phyloP scores from a whole-genome alignment of 768 basidiomycete species.

The Tricholoma saponaceum region DNA sequence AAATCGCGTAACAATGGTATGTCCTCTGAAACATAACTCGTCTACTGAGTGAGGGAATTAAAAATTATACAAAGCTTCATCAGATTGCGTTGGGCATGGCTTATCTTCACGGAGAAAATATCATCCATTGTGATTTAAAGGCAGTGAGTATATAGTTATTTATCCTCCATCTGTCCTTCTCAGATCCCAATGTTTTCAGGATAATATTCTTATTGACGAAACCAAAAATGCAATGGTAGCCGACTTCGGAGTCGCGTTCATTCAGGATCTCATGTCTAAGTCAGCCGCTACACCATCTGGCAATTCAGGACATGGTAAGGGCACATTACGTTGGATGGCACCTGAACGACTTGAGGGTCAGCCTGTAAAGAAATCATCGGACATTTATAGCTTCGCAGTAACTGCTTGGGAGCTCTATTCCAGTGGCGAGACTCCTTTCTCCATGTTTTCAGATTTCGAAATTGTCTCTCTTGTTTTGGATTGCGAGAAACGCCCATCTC shows the following conservation, averaged over 20 bases:
- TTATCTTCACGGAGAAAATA: constrained; percentile 19
- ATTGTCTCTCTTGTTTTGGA: constrained; percentile 14
- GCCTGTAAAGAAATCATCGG: constrained; percentile 31
- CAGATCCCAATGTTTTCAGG: constrained; percentile 20
- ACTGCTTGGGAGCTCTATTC: constrained; percentile 43
- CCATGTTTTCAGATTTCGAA: constrained; percentile 11
- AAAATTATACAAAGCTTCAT: constrained; percentile 10
- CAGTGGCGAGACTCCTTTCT: constrained; percentile 21
- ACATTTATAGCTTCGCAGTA: constrained; percentile 32
- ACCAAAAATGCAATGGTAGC: constrained; percentile 35
- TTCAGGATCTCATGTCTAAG: constrained; percentile 23
- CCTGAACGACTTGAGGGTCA: constrained; percentile 29
- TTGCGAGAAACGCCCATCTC: constrained; percentile 17
- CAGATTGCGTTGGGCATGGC: constrained; percentile 21
- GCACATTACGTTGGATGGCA: constrained; percentile 45
- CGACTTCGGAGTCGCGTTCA: constrained; percentile 43
- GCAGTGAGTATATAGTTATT: constrained; percentile 12
- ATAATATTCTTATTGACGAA: constrained; percentile 36
- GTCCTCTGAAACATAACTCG: not conserved
- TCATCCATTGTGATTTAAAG: constrained; percentile 25
- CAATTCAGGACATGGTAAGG: constrained; percentile 13
- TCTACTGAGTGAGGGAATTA: not conserved
- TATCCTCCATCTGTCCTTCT: not conserved
- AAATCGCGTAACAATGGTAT: constrained; percentile 8
- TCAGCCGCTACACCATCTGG: constrained; percentile 12